Base-by-base conservation (phyloP, 2,329 filamentous ascomycete genomes). In the Epichloe festucae region DNA sequence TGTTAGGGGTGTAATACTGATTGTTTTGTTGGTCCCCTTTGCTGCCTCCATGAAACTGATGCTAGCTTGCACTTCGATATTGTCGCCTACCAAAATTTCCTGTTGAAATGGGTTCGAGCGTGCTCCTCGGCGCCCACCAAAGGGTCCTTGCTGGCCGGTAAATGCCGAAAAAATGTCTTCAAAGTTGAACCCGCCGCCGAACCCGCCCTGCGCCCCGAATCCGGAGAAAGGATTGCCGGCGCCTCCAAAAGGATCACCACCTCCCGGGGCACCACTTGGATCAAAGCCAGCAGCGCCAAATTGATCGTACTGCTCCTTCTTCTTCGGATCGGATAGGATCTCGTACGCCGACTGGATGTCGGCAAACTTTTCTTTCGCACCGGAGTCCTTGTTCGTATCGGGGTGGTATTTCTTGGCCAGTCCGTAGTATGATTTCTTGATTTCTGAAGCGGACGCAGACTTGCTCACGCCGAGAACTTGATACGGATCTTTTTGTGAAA, bases 391-490 rank as follows among this genome's bases (percentile, higher is more conserved):
- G 75, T 97, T 98, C 38, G 93, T 97, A 66, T 98, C 93, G 8
- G 93, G 93, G 63, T 98, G 93, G 66, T 82, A 98, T 65, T 97
- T 98, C 70, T 98, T 98, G 19, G 93, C 93, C 53, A 97, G 75
- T 48, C 90, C 88, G 66, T 98, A 98, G 73, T 98, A 98, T 3
- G 93, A 90, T 68, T 96, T 97, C 67, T 98, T 98, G 66, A 98
- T 97, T 38, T 97, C 91, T 54, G 81, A 74, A 3, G 89, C 73
- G 1, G 87, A 83, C n/a, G 93, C 88, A 55, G 70, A 77, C 67
- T 91, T 95, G 62, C 75, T 75, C 34, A 98, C 88, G 14, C 93
- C 93, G 31, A 98, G 82, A 4, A 87, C 78, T 57, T 82, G 79
- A 69, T 98, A 98, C 1, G 93, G 93, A 62, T 98, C 87, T 65